Conservation (phyloP, 164 flowering plant species). For the Chimonanthus salicifolius region DNA sequence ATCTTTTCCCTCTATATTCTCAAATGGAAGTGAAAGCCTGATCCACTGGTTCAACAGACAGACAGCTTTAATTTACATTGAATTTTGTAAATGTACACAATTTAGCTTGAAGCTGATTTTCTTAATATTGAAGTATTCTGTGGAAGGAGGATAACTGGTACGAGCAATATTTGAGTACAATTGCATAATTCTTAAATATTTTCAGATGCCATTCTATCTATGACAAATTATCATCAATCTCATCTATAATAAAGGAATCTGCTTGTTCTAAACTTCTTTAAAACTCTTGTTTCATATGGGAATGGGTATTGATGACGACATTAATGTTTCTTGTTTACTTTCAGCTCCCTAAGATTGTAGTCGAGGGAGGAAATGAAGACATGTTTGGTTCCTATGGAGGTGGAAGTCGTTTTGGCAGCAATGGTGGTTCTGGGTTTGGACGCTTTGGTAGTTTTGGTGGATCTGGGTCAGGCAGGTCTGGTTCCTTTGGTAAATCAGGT, state of each 20-base stretch:
- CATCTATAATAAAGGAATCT: not conserved
- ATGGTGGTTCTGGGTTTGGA: conserved; percentile 13
- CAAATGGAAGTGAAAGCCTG: no score
- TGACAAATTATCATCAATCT: not conserved
- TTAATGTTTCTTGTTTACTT: not conserved
- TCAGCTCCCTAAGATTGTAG: conserved; percentile 69
- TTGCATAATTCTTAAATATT: no score
- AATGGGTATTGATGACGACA: not conserved
- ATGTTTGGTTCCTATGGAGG: conserved; percentile 40
- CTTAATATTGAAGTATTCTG: no score
- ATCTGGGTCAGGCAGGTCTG: conserved; percentile 16
- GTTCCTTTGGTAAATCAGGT: conserved; percentile 7
- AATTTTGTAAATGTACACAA: no score
- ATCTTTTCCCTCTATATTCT: no score
- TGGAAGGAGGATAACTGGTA: no score
- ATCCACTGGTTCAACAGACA: no score
- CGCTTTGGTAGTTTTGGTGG: conserved; percentile 9
- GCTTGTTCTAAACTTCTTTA: not conserved
- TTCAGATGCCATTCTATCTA: no score
- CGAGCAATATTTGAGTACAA: no score
- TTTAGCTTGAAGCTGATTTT: no score
- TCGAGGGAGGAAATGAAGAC: conserved; percentile 33
- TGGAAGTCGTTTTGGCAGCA: conserved; percentile 17
- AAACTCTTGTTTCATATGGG: not conserved
- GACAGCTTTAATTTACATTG: no score